Conservation (phyloP, 441 rosid species). For the Jatropha multifida region DNA sequence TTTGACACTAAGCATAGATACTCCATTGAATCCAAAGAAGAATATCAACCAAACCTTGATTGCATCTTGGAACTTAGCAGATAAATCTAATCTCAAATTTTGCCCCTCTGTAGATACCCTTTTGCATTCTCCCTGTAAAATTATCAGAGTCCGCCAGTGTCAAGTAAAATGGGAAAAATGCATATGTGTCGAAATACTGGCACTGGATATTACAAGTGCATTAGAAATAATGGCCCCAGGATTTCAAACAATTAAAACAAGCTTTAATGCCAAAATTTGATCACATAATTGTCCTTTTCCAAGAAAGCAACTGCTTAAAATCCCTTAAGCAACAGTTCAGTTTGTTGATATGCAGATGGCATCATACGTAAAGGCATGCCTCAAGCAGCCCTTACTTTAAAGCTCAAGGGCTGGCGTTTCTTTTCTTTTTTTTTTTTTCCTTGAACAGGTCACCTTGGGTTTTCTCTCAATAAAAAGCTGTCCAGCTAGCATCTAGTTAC, state of each 20-base stretch:
- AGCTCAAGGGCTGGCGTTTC: too few species aligned
- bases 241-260: background rate
- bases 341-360: background rate
- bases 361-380: too few species aligned
- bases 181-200: background rate
- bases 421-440: too few species aligned
- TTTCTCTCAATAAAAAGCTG: too few species aligned
- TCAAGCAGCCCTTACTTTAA: too few species aligned
- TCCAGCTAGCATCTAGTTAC: too few species aligned
- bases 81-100: conserved; percentile 74
- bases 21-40: background rate
- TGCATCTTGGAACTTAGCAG: conserved; percentile 89
- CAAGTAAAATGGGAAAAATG: background rate
- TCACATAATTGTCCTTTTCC: background rate
- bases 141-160: conserved; percentile 18
- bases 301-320: background rate
- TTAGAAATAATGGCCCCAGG: background rate
- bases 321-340: background rate
- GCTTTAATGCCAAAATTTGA: background rate
- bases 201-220: conserved; percentile 1
- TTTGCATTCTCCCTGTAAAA: conserved; percentile 86
- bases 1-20: background rate
- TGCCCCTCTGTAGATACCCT: conserved; percentile 85
- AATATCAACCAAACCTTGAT: conserved; percentile 57
- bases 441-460: too few species aligned